Conservation (phyloP, 805 yeast genomes). For the Cyberlindnera subsufficiens region DNA sequence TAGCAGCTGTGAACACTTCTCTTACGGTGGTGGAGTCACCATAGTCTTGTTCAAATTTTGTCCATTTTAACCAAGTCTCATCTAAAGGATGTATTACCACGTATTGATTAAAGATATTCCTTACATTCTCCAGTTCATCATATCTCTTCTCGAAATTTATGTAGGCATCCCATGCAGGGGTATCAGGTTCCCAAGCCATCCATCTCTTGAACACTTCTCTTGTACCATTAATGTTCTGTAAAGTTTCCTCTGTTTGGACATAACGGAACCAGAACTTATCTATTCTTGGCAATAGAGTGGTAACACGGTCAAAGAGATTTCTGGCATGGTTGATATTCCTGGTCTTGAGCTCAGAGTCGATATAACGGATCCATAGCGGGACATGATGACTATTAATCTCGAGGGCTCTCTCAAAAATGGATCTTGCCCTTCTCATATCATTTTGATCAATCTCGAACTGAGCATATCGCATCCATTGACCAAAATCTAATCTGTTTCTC, state of each 20-base stretch:
- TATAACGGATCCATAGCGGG: conserved; percentile 82
- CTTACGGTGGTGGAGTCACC: conserved; percentile 45
- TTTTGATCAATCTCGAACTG: conserved; percentile 78
- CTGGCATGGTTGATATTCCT: conserved; percentile 84
- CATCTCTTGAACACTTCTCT: conserved; percentile 69
- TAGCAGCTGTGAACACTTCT: conserved; percentile 59
- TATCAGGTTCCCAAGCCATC: conserved; percentile 70
- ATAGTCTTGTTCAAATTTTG: conserved; percentile 55
- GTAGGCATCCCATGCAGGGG: conserved; percentile 69
- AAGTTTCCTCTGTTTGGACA: conserved; percentile 74
- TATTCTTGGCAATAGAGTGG: conserved; percentile 65
- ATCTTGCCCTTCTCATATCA: conserved; percentile 74
- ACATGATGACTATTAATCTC: conserved; percentile 70
- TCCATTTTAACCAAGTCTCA: conserved; percentile 72
- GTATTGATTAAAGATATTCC: conserved; percentile 54
- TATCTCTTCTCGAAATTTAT: conserved; percentile 69
- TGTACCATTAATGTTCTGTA: conserved; percentile 57
- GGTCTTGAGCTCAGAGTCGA: conserved; percentile 67
- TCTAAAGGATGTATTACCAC: conserved; percentile 46
- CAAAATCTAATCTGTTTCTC: conserved; percentile 71
- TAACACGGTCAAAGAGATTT: conserved; percentile 75
- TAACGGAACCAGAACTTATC: conserved; percentile 86
- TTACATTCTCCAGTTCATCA: conserved; percentile 47
- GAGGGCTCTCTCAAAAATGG: conserved; percentile 82
- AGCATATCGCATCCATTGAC: conserved; percentile 93